Evolutionary conservation across 208 protist genomes (phyloP).

Genomic region (Crithidia acanthocephali): DNA sequence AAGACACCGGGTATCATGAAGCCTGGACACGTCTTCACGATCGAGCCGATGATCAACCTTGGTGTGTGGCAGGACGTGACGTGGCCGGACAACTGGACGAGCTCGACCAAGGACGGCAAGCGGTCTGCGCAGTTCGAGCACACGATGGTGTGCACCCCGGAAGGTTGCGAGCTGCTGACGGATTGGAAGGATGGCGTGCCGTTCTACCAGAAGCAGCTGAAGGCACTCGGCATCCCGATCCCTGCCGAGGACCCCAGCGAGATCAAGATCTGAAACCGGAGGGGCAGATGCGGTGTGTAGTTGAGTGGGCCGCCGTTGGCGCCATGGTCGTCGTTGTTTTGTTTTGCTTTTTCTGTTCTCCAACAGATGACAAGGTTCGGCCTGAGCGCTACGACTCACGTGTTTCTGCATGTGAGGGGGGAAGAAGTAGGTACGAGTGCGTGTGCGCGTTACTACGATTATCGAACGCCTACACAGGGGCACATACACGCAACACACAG

Average conservation of each 20-base stretch:
- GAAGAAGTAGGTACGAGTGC: constrained; percentile 11
- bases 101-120: constrained; percentile 95
- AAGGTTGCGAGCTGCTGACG: constrained; percentile 88
- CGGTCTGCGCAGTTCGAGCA: constrained; percentile 99
- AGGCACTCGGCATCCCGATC: constrained; percentile 66
- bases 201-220: constrained; percentile 89
- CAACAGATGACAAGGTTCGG: neutral
- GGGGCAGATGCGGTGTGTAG: too few species aligned
- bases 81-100: constrained; percentile 98
- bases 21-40: constrained; percentile 97
- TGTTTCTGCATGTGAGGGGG: too few species aligned
- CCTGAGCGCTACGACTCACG: too few species aligned
- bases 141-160: constrained; percentile 95
- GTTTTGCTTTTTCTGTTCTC: neutral
- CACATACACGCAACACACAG: neutral
- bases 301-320: neutral
- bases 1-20: constrained; percentile 92
- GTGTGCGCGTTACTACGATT: constrained; percentile 9
- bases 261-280: constrained; percentile 43
- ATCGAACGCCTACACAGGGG: neutral
- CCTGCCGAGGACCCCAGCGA: constrained; percentile 60
- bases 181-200: constrained; percentile 86
- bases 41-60: constrained; percentile 99
- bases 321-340: neutral
- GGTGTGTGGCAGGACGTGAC: constrained; percentile 92